Percentiles rank a stretch among this genome's conserved stretches.
Conservation (phyloP, 495 filamentous ascomycete species). For the Tuber melanosporum region DNA sequence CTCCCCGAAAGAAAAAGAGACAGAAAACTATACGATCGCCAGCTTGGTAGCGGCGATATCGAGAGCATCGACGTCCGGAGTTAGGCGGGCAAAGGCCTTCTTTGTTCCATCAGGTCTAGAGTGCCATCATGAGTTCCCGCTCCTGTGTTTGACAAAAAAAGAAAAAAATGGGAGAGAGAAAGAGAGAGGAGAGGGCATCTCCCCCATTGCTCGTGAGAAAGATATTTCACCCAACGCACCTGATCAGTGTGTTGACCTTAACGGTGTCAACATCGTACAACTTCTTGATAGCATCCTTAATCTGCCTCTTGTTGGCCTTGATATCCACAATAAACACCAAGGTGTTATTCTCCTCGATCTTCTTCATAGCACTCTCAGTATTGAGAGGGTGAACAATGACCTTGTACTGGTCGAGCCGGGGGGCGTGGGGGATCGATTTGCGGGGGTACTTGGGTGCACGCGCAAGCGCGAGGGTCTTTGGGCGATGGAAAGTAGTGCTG, state of each 20-base stretch:
- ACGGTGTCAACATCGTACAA: constrained; percentile 95
- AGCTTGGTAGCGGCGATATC: constrained; percentile 99
- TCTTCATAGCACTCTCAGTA: constrained; percentile 99
- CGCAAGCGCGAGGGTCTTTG: constrained; percentile 85
- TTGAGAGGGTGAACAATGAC: constrained; percentile 82
- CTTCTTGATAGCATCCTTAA: constrained; percentile 97
- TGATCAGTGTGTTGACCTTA: constrained; percentile 98
- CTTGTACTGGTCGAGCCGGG: constrained; percentile 89
- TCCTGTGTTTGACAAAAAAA: neutral
- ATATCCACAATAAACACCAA: constrained; percentile 97
- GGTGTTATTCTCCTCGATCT: constrained; percentile 99
- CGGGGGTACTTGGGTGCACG: constrained; percentile 94
- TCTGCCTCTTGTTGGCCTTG: constrained; percentile 99
- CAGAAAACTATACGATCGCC: constrained; percentile 72
- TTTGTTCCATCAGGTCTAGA: constrained; percentile 86
- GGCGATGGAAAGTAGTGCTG: constrained; percentile 93
- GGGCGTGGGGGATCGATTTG: constrained; percentile 81
- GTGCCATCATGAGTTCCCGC: constrained; percentile 10
- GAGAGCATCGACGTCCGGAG: constrained; percentile 92
- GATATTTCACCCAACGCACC: constrained; percentile 51
- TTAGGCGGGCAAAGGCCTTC: constrained; percentile 96
- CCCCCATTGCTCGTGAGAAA: neutral
- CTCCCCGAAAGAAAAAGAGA: neutral
- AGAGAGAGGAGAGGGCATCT: neutral
- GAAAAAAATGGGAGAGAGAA: neutral